Conservation (phyloP, 208 protist species). For the Wallacemonas sp. region DNA sequence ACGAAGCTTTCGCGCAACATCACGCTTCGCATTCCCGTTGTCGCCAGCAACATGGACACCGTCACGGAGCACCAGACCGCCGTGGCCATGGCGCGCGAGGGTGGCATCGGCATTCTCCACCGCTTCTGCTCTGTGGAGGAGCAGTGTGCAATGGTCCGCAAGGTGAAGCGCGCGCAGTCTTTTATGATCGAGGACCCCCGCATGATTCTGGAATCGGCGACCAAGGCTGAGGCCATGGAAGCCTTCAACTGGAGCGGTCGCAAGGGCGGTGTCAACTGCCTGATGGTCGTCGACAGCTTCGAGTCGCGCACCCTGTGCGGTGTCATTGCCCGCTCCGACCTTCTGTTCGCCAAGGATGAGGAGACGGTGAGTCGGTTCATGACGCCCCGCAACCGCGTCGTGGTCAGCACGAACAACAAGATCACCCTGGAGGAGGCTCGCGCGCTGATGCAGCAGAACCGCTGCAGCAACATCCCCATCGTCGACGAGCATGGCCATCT, state of each 20-base stretch:
- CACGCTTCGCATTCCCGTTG: conserved; percentile 75
- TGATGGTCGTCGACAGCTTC: conserved; percentile 74
- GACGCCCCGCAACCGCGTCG: conserved; percentile 58
- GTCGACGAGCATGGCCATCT: conserved; percentile 54
- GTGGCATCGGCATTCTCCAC: conserved; percentile 89
- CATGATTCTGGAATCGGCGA: conserved; percentile 63
- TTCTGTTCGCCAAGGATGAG: conserved; percentile 55
- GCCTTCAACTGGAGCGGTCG: conserved; percentile 72
- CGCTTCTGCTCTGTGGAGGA: conserved; percentile 88
- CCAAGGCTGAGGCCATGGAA: conserved; percentile 51
- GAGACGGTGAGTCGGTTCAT: conserved; percentile 53
- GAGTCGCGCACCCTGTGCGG: conserved; percentile 48
- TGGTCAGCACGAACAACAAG: conserved; percentile 43
- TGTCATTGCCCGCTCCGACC: conserved; percentile 61
- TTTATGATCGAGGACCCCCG: conserved; percentile 87
- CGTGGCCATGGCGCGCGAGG: conserved; percentile 84
- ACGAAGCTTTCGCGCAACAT: conserved; percentile 77
- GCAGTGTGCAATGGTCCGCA: conserved; percentile 84
- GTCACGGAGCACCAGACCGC: conserved; percentile 89
- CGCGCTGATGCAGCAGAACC: conserved; percentile 55
- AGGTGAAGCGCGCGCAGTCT: conserved; percentile 91
- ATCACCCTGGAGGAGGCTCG: conserved; percentile 72
- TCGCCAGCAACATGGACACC: conserved; percentile 93
- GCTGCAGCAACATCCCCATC: conserved; percentile 71
- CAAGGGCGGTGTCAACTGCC: conserved; percentile 72